Evolutionary conservation across 305 asterid species (phyloP).

Genomic region (Solanum chacoense): DNA sequence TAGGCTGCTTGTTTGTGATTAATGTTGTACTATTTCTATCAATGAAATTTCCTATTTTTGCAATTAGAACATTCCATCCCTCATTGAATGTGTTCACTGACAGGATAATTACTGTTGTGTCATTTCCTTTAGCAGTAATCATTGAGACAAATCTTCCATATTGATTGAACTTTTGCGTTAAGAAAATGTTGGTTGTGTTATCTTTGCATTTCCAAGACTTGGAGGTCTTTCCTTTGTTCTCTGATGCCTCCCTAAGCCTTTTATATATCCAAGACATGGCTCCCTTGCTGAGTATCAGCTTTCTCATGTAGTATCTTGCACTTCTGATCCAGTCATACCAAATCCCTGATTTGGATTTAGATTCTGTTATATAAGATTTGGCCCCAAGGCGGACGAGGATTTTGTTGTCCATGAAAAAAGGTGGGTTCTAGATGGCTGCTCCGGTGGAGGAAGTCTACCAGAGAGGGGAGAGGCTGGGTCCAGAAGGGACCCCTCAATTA

Average conservation of each 20-base stretch:
- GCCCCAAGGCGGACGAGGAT: not conserved
- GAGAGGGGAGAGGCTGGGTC: not conserved
- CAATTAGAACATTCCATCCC: not conserved
- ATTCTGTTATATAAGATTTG: not conserved
- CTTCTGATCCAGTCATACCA: not conserved
- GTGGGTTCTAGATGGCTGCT: not conserved
- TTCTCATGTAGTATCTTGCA: not conserved
- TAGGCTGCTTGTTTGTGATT: not conserved
- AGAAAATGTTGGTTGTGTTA: not conserved
- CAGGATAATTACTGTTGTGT: not conserved
- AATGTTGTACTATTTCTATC: not conserved
- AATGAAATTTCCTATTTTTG: not conserved
- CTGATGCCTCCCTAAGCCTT: not conserved
- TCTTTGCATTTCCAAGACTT: not conserved
- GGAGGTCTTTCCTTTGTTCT: not conserved
- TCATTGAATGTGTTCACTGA: not conserved
- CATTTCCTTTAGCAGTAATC: not conserved
- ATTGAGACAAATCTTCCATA: not conserved
- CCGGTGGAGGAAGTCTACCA: not conserved
- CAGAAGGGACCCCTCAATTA: not conserved
- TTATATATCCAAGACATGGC: not conserved
- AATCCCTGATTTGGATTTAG: not conserved
- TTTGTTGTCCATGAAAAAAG: not conserved
- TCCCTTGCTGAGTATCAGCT: not conserved
- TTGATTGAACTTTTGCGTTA: not conserved